Evolutionary conservation across 1,139 yeast species (phyloP).

Genomic region (Blastobotrys elegans): DNA sequence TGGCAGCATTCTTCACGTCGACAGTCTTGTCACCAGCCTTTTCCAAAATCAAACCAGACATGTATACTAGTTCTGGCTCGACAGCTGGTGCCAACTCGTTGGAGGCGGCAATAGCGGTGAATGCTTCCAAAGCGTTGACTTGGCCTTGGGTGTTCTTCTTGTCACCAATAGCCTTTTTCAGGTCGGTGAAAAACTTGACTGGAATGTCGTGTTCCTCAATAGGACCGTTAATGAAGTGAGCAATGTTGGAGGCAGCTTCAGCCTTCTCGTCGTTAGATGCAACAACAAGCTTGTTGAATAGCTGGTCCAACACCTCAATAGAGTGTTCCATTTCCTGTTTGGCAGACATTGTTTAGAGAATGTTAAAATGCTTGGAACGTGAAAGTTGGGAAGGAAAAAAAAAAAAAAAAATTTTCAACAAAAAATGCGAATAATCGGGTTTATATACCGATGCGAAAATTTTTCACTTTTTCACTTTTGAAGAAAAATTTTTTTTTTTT

Average conservation of each 20-base stretch:
- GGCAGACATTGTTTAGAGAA: constrained; percentile 13
- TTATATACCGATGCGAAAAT: too few species aligned
- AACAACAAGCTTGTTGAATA: constrained; percentile 86
- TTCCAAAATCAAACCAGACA: constrained; percentile 63
- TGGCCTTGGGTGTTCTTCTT: constrained; percentile 65
- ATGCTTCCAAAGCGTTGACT: constrained; percentile 78
- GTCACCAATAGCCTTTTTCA: constrained; percentile 70
- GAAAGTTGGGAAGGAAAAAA: not conserved
- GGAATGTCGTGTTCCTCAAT: constrained; percentile 99
- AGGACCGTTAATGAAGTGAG: constrained; percentile 92
- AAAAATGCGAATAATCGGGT: too few species aligned
- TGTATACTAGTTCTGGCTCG: constrained; percentile 86
- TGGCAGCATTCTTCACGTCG: constrained; percentile 65
- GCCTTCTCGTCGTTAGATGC: constrained; percentile 76
- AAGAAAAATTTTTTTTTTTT: too few species aligned
- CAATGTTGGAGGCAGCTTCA: constrained; percentile 83
- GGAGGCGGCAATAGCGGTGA: constrained; percentile 76
- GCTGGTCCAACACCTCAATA: constrained; percentile 78
- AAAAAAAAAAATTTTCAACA: not conserved
- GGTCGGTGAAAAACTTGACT: constrained; percentile 72
- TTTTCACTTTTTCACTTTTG: too few species aligned
- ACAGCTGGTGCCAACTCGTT: constrained; percentile 82
- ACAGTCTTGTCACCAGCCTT: constrained; percentile 89
- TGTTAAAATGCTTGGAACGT: not conserved
- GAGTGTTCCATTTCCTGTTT: constrained; percentile 18